Conservation (phyloP, 257 asterid species). For the Vinca minor region DNA sequence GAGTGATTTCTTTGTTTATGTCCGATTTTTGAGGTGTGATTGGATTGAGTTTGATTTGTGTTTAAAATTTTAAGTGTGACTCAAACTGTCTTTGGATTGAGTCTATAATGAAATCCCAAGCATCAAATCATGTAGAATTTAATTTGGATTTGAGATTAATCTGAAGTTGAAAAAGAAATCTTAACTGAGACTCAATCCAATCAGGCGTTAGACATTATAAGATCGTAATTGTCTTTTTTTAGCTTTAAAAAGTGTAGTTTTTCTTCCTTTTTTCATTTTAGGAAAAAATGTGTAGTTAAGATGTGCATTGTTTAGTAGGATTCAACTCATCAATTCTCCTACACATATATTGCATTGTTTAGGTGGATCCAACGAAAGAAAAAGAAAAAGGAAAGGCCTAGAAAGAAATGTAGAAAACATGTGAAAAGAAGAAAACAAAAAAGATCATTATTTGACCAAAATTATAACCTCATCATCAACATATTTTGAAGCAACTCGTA, state of each 20-base stretch:
- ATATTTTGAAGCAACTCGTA: slow-evolving; percentile 38
- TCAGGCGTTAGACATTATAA: slow-evolving; percentile 5
- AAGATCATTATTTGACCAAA: slow-evolving; percentile 21
- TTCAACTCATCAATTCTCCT: slow-evolving; percentile 29
- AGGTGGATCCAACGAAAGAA: slow-evolving; percentile 29
- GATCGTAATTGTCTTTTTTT: slow-evolving; percentile 17
- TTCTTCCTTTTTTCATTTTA: no score
- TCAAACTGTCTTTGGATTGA: background rate
- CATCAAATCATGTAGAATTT: no score
- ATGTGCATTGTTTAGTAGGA: slow-evolving; percentile 35
- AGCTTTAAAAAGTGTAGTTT: slow-evolving; percentile 24
- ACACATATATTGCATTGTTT: slow-evolving; percentile 15
- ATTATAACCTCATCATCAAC: slow-evolving; percentile 29
- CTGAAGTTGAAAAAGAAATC: no score
- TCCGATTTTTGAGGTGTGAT: background rate
- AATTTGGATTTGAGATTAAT: no score
- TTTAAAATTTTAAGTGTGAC: no score
- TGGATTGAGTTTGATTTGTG: no score
- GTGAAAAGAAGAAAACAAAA: slow-evolving; percentile 6
- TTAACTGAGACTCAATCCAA: no score
- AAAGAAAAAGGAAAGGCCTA: slow-evolving; percentile 1
- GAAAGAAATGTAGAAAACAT: slow-evolving; percentile 1
- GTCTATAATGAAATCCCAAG: no score
- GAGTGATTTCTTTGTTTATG: background rate
- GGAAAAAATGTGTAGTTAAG: no score